Evolutionary conservation across 106 monocot genomes (phyloP).

Genomic region (Acorus gramineus): DNA sequence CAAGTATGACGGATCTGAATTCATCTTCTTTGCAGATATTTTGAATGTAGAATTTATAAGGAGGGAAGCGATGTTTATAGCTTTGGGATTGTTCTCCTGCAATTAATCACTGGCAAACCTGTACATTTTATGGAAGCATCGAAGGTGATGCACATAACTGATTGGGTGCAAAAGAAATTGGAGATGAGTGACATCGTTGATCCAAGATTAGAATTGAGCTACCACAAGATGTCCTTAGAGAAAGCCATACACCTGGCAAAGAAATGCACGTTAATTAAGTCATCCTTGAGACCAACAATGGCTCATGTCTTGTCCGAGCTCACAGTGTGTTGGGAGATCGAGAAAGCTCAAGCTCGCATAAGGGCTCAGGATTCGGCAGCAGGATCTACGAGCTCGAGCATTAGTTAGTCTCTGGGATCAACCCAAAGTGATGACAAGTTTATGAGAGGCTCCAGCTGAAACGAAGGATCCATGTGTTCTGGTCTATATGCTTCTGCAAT

Average conservation of each 20-base stretch:
- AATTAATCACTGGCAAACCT: not conserved
- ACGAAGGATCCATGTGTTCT: too few species aligned
- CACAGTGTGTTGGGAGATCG: constrained; percentile 17
- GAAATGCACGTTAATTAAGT: constrained; percentile 3
- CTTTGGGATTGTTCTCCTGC: constrained; percentile 37
- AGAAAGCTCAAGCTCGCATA: not conserved
- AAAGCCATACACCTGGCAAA: constrained; percentile 22
- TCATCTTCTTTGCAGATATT: constrained; percentile 15
- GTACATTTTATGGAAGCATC: not conserved
- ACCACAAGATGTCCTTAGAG: constrained; percentile 13
- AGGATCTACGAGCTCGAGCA: too few species aligned
- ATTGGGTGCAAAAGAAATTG: constrained; percentile 9
- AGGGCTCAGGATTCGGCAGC: not conserved
- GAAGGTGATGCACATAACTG: constrained; percentile 9
- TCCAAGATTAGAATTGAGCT: constrained; percentile 6
- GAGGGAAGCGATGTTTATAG: constrained; percentile 39
- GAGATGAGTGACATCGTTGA: constrained; percentile 14
- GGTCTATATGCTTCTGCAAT: too few species aligned
- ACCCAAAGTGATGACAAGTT: too few species aligned
- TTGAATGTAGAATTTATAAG: constrained; percentile 2
- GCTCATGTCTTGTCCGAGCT: constrained; percentile 18
- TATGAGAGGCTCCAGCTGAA: too few species aligned
- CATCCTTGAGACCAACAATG: constrained; percentile 32
- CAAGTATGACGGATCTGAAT: not conserved
- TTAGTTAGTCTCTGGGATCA: too few species aligned